Evolutionary conservation across 768 basidiomycete species (phyloP), one percentile per base, ranked within the genome.

Genomic region (Russula foetens): DNA sequence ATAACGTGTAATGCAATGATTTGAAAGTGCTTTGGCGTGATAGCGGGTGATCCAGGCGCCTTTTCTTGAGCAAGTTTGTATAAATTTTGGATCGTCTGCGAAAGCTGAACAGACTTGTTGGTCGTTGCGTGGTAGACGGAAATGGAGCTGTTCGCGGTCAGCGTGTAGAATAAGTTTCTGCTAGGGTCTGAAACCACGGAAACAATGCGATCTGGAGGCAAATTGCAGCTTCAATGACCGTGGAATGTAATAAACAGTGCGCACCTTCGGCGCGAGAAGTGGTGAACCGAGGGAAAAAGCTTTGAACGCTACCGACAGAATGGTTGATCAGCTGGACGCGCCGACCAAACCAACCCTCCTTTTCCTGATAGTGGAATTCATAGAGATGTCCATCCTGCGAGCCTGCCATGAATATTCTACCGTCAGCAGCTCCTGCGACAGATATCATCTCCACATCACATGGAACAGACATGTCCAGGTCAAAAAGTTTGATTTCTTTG

Each of bases 341-440:
- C 71, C 92, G 92, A 46, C 85, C 87, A 74, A 97, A 96, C 93
- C 93, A 96, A 0, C 90, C 88, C 68, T 94, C 90, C 63, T 81
- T 88, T 66, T 88, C 85, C 67, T 92, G 90, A 72, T 98, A 98
- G 68, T 90, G 86, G 45, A 98, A 72, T 71, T 98, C 96, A 72
- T 96, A 97, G 55, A 98, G 74, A 69, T 86, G 84, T 15, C 93
- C 93, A 68, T 96, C 92, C 68, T 87, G 84, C 11, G 81, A 77
- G 15, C 91, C 91, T 53, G 82, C 82, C 88, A 96, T 90, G 74
- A 98, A 95, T 63, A 97, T 93, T 56, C 94, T 81, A 46, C 96
- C 96, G 39, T 87, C 83, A 26, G 77, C 69, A 1, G 89, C 91
- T 7, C 90, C 91, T 58, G 82, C 77, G 49, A 97, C 88, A 45